These are phyloP conservation scores for Ceratobasidium sp. DNA, from an alignment of 1,284 basidiomycete genomes.

Conservation along the genomic window DNA sequence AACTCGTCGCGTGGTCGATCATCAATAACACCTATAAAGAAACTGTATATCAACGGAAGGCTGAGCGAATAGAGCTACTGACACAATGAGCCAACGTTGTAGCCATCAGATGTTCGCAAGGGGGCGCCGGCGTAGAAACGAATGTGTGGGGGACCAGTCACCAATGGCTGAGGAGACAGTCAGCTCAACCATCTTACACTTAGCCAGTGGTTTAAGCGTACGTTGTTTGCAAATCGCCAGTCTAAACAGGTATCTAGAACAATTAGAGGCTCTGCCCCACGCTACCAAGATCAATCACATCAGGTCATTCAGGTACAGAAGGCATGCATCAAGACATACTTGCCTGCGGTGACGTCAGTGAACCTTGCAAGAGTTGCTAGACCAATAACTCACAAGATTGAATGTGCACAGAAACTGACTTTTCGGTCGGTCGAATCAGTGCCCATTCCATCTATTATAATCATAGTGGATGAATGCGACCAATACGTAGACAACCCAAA, in stretches of 20 bases:
- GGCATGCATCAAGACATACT: not conserved
- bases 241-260: constrained; percentile 80
- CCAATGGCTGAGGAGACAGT: constrained; percentile 67
- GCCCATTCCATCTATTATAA: constrained; percentile 65
- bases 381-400: constrained; percentile 77
- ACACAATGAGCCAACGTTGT: constrained; percentile 82
- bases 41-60: not conserved
- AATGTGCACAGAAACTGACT: constrained; percentile 82
- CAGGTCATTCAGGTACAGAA: not conserved
- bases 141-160: constrained; percentile 69
- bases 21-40: constrained; percentile 69
- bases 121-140: constrained; percentile 94
- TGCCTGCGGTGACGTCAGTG: constrained; percentile 7
- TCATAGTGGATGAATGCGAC: not conserved
- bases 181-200: not conserved
- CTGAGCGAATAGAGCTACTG: not conserved
- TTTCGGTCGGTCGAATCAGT: constrained; percentile 63
- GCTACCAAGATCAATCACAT: constrained; percentile 39
- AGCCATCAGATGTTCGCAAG: constrained; percentile 85
- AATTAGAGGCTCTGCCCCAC: constrained; percentile 87
- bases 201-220: constrained; percentile 49
- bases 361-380: not conserved
- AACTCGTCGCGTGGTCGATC: constrained; percentile 86
- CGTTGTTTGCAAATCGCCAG: constrained; percentile 87
- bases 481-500: constrained; percentile 37